Evolutionary conservation across 1,284 basidiomycete species (phyloP).

Genomic region (Tylopilus sp.): DNA sequence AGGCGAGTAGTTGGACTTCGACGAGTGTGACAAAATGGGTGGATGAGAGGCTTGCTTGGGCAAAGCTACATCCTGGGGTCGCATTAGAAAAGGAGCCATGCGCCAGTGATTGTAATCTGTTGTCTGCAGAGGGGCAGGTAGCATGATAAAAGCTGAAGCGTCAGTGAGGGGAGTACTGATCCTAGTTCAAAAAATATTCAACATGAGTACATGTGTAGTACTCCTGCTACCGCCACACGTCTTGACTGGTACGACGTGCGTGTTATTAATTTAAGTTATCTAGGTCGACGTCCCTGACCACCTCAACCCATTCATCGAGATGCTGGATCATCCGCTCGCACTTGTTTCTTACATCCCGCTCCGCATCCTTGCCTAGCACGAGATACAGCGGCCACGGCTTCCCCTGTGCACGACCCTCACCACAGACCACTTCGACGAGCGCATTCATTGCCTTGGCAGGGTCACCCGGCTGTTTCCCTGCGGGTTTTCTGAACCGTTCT

Average conservation of each 20-base stretch:
- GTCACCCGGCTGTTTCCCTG: constrained; percentile 58
- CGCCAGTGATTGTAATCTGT: no score
- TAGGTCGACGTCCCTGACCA: constrained; percentile 50
- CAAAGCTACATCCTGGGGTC: background rate
- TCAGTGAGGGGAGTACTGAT: no score
- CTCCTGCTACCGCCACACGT: no score
- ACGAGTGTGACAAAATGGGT: background rate
- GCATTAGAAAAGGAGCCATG: background rate
- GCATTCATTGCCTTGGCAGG: constrained; percentile 63
- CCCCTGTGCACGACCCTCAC: constrained; percentile 61
- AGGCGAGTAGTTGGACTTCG: background rate
- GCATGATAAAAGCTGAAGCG: no score
- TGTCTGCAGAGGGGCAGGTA: no score
- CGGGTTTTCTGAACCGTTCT: constrained; percentile 39
- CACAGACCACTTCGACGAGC: constrained; percentile 55
- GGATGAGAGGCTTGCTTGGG: background rate
- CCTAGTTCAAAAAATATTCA: no score
- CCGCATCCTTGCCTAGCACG: constrained; percentile 60
- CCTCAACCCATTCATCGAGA: constrained; percentile 60
- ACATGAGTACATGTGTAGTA: no score
- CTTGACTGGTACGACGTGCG: no score
- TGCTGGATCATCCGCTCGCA: constrained; percentile 49
- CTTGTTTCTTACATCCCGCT: constrained; percentile 55
- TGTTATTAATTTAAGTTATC: constrained; percentile 25
- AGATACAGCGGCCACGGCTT: constrained; percentile 61